phyloP scores from a whole-genome alignment of 2,329 filamentous ascomycete genomes.

The Verticillium klebahnii region DNA sequence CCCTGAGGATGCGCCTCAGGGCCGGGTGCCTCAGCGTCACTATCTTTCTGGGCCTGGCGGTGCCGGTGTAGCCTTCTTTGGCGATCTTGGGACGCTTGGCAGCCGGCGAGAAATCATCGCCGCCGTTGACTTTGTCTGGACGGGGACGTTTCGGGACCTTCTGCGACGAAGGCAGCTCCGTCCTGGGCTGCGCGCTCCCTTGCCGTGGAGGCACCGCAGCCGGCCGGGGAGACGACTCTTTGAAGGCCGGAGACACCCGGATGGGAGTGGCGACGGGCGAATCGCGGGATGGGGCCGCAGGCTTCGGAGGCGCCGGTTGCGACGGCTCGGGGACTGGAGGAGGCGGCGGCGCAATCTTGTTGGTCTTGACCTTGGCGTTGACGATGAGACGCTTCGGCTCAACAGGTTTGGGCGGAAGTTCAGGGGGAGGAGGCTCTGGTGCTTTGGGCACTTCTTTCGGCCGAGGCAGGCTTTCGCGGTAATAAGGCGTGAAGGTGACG shows the following conservation, averaged over 20 bases:
- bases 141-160: constrained; percentile 29
- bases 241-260: constrained; percentile 2
- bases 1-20: constrained; percentile 27
- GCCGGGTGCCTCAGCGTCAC: constrained; percentile 30
- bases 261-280: constrained; percentile 3
- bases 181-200: constrained; percentile 3
- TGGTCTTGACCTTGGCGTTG: constrained; percentile 30
- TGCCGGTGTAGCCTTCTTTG: constrained; percentile 18
- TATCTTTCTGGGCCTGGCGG: constrained; percentile 24
- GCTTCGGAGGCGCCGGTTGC: neutral
- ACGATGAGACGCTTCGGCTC: constrained; percentile 22
- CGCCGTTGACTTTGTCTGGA: constrained; percentile 29
- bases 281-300: neutral
- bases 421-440: constrained; percentile 10
- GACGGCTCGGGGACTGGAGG: neutral
- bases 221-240: neutral
- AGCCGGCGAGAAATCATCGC: constrained; percentile 26
- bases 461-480: constrained; percentile 22
- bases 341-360: constrained; percentile 12
- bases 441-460: constrained; percentile 15
- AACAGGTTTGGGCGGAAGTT: neutral
- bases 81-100: constrained; percentile 32
- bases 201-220: neutral
- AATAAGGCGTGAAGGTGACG: constrained; percentile 33
- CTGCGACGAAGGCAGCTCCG: constrained; percentile 2